phyloP scores from a whole-genome alignment of 2,329 filamentous ascomycete species.

The Ophiocordyceps robertsii region DNA sequence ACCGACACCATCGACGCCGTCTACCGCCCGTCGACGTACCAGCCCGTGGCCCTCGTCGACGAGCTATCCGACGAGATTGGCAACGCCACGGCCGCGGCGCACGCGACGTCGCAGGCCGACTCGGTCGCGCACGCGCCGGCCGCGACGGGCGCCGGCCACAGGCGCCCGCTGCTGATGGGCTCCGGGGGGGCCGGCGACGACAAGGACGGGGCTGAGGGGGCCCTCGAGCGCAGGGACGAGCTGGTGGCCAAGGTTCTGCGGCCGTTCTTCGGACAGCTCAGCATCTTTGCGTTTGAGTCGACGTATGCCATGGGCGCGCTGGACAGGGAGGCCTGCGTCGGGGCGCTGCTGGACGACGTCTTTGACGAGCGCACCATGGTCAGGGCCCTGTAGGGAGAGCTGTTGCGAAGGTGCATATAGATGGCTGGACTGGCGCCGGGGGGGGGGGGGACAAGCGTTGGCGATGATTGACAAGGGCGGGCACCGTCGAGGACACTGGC shows the following conservation, averaged over 20 bases:
- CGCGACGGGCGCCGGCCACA: background rate
- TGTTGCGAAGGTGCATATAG: conserved; percentile 6
- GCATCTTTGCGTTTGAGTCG: conserved; percentile 86
- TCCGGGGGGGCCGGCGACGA: conserved; percentile 22
- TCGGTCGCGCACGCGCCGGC: background rate
- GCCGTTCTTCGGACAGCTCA: conserved; percentile 84
- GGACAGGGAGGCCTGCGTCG: conserved; percentile 51
- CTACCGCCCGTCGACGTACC: conserved; percentile 59
- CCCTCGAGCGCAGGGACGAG: conserved; percentile 48
- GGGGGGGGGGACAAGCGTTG: too few species aligned
- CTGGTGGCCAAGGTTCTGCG: conserved; percentile 66
- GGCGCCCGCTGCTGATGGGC: background rate
- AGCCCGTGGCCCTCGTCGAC: conserved; percentile 66
- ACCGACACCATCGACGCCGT: conserved; percentile 95
- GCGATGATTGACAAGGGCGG: too few species aligned
- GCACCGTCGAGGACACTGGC: too few species aligned
- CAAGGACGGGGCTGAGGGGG: conserved; percentile 12
- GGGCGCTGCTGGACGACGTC: conserved; percentile 55
- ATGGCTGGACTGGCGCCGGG: too few species aligned
- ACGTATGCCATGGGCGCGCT: conserved; percentile 71
- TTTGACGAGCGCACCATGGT: conserved; percentile 66
- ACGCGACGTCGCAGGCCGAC: background rate
- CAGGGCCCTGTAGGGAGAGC: conserved; percentile 33
- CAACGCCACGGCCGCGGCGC: conserved; percentile 16
- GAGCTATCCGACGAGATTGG: conserved; percentile 69